Conservation (phyloP, 306 rosid genomes). For the Castanea sativa region DNA sequence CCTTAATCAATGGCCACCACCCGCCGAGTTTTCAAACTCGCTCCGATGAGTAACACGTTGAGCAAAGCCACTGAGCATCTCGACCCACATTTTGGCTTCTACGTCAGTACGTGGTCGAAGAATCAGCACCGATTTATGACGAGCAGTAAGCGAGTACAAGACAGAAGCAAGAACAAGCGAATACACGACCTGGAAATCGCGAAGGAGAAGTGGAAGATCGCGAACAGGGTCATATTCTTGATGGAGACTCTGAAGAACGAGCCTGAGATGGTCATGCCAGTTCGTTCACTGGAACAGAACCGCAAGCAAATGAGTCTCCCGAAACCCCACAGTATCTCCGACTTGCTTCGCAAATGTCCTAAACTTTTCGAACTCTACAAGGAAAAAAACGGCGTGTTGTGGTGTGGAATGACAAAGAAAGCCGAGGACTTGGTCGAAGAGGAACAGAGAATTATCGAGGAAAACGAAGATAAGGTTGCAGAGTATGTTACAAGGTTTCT, state of each 20-base stretch:
- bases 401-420: constrained; percentile 70
- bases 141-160: constrained; percentile 50
- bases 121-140: constrained; percentile 47
- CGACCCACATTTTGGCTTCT: not conserved
- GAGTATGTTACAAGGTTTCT: constrained; percentile 66
- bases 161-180: constrained; percentile 58
- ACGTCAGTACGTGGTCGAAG: not conserved
- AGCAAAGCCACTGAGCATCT: not conserved
- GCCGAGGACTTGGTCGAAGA: constrained; percentile 59
- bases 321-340: constrained; percentile 66
- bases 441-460: constrained; percentile 40
- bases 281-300: constrained; percentile 50
- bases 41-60: not conserved
- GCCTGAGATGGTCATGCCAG: constrained; percentile 69
- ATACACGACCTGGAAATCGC: constrained; percentile 64
- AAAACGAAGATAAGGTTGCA: constrained; percentile 56
- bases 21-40: not conserved
- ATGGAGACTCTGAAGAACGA: constrained; percentile 66
- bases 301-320: constrained; percentile 69
- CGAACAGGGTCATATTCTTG: constrained; percentile 49
- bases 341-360: constrained; percentile 65
- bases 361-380: constrained; percentile 59
- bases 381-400: constrained; percentile 48
- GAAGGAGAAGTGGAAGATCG: constrained; percentile 74
- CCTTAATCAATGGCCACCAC: too few species aligned